These are phyloP conservation scores for Debaryomyces udenii DNA, from an alignment of 1,139 yeast genomes.

Conservation along the genomic window DNA sequence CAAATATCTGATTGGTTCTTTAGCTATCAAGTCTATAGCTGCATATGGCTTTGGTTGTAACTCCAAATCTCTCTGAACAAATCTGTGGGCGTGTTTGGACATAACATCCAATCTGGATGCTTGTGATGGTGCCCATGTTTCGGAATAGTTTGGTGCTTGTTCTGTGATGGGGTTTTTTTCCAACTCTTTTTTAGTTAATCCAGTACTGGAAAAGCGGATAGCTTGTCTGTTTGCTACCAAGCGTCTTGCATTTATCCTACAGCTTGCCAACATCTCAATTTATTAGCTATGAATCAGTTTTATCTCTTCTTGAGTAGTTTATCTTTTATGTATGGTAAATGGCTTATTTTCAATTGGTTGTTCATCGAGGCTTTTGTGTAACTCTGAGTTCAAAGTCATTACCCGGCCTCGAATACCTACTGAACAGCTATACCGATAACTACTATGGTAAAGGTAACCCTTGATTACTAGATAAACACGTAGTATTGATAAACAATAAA, in stretches of 20 bases:
- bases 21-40: conserved; percentile 79
- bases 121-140: conserved; percentile 75
- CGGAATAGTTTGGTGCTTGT: conserved; percentile 78
- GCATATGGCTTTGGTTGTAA: conserved; percentile 81
- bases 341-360: conserved; percentile 12
- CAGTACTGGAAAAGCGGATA: conserved; percentile 28
- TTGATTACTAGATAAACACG: conserved; percentile 4
- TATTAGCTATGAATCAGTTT: background rate
- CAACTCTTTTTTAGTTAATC: conserved; percentile 43
- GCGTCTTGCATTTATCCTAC: conserved; percentile 12
- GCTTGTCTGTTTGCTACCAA: conserved; percentile 14
- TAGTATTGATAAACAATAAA: conserved; percentile 8
- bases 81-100: conserved; percentile 59
- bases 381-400: conserved; percentile 1
- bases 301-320: background rate
- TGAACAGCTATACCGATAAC: too few species aligned
- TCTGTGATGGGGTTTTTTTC: conserved; percentile 36
- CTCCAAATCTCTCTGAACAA: conserved; percentile 68
- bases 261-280: conserved; percentile 8
- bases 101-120: conserved; percentile 61
- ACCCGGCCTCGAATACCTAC: conserved; percentile 14
- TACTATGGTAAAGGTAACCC: too few species aligned
- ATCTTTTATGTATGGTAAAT: conserved; percentile 6
- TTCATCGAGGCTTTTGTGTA: conserved; percentile 6
- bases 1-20: conserved; percentile 71